phyloP scores from a whole-genome alignment of 148 eudicot species.

The Polygonum maritimum region DNA sequence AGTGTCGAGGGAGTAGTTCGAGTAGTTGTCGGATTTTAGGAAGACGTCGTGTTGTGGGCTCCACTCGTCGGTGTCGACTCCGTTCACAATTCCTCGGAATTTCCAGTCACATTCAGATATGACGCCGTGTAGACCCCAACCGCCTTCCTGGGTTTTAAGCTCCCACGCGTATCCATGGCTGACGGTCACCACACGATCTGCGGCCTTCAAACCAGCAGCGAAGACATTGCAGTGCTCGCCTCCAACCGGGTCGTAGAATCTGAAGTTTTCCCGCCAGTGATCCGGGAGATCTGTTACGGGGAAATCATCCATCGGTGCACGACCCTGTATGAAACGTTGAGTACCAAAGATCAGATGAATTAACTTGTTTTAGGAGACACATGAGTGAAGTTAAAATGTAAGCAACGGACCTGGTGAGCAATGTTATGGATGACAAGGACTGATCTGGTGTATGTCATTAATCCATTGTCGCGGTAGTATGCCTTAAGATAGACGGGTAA shows the following conservation, averaged over 20 bases:
- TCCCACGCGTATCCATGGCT: slow-evolving; percentile 98
- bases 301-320: slow-evolving; percentile 85
- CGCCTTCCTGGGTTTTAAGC: slow-evolving; percentile 81
- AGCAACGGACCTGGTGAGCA: slow-evolving; percentile 74
- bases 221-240: slow-evolving; percentile 93
- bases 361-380: too few relatives aligned
- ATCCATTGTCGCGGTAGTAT: slow-evolving; percentile 81
- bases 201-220: slow-evolving; percentile 80
- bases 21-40: slow-evolving; percentile 70
- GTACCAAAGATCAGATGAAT: not conserved
- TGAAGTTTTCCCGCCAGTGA: slow-evolving; percentile 74
- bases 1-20: slow-evolving; percentile 66
- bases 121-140: slow-evolving; percentile 82
- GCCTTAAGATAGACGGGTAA: slow-evolving; percentile 95
- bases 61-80: slow-evolving; percentile 84
- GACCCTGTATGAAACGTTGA: slow-evolving; percentile 47
- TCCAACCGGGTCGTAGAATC: slow-evolving; percentile 73
- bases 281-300: slow-evolving; percentile 65
- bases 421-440: slow-evolving; percentile 92
- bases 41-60: slow-evolving; percentile 59
- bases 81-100: slow-evolving; percentile 84
- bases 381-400: not conserved
- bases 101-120: slow-evolving; percentile 89
- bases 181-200: slow-evolving; percentile 87
- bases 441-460: slow-evolving; percentile 76